phyloP scores from a whole-genome alignment of 805 yeast genomes.

The Zygotorulaspora florentina region DNA sequence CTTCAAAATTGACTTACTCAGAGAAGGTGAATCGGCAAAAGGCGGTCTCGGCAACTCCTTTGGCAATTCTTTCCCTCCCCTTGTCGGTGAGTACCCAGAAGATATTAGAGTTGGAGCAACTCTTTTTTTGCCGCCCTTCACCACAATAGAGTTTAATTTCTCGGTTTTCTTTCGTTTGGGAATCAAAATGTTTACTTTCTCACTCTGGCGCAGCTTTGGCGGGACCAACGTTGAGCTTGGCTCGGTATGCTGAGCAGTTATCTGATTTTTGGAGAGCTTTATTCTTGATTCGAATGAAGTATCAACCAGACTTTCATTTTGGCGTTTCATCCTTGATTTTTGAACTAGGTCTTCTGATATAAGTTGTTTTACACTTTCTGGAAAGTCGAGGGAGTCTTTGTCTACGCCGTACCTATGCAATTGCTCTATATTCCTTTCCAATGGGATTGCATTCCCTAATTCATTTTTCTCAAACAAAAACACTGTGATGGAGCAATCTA shows the following conservation, averaged over 20 bases:
- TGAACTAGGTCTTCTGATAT: conserved; percentile 62
- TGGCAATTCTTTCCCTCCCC: background rate
- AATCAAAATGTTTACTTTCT: conserved; percentile 23
- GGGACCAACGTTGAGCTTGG: background rate
- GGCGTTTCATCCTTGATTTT: conserved; percentile 23
- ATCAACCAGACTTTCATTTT: background rate
- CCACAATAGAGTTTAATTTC: conserved; percentile 48
- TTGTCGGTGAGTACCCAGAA: conserved; percentile 31
- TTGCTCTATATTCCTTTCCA: conserved; percentile 63
- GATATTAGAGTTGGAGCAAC: conserved; percentile 69
- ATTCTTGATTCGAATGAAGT: conserved; percentile 13
- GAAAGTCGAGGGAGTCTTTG: conserved; percentile 75
- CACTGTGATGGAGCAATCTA: conserved; percentile 78
- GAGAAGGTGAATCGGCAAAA: conserved; percentile 1
- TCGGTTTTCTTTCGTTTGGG: conserved; percentile 30
- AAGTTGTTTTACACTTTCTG: conserved; percentile 81
- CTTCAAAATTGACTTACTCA: conserved; percentile 7
- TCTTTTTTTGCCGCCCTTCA: conserved; percentile 73
- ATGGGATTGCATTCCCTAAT: conserved; percentile 57
- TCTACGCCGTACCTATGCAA: conserved; percentile 85
- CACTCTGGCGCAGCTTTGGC: conserved; percentile 11
- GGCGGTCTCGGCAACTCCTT: conserved; percentile 9
- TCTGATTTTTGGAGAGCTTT: conserved; percentile 1
- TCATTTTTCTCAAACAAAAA: conserved; percentile 60
- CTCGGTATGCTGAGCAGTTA: background rate